Conservation (phyloP, 2,329 filamentous ascomycete genomes). For the Harringtonia aguacate region DNA sequence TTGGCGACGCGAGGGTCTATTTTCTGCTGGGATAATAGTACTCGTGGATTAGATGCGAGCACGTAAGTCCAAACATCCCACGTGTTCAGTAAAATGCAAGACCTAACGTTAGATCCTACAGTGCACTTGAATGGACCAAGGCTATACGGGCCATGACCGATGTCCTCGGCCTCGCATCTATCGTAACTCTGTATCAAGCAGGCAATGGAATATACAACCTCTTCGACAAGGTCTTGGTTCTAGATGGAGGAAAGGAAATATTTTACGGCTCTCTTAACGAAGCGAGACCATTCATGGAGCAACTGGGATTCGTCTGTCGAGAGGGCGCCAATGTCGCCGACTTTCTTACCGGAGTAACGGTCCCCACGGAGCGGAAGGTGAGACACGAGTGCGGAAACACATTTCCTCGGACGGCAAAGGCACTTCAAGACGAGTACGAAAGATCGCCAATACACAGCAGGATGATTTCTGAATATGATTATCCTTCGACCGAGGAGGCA, state of each 20-base stretch:
- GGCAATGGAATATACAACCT: slow-evolving; percentile 54
- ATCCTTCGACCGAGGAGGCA: slow-evolving; percentile 38
- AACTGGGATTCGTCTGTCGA: slow-evolving; percentile 53
- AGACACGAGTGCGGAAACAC: slow-evolving; percentile 53
- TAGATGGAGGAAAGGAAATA: slow-evolving; percentile 55
- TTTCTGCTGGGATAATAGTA: slow-evolving; percentile 65
- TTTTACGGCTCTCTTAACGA: slow-evolving; percentile 51
- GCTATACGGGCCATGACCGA: slow-evolving; percentile 57
- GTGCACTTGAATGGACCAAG: slow-evolving; percentile 54
- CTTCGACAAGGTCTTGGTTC: slow-evolving; percentile 67
- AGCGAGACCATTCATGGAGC: slow-evolving; percentile 54
- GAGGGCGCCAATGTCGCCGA: slow-evolving; percentile 58
- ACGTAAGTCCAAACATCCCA: neutral
- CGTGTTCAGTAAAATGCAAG: too few relatives aligned
- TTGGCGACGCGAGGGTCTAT: slow-evolving; percentile 46
- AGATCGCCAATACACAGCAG: slow-evolving; percentile 34
- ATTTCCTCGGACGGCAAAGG: slow-evolving; percentile 50
- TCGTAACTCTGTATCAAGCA: slow-evolving; percentile 57
- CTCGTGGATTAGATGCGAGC: slow-evolving; percentile 46
- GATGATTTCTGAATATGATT: slow-evolving; percentile 48
- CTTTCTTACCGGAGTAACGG: slow-evolving; percentile 66
- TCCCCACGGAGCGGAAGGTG: slow-evolving; percentile 62
- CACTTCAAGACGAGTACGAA: slow-evolving; percentile 50
- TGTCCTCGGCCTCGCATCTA: slow-evolving; percentile 46
- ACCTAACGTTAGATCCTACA: neutral